Conservation (phyloP, 139 green algal genomes). For the Spirogloea muscicola region DNA sequence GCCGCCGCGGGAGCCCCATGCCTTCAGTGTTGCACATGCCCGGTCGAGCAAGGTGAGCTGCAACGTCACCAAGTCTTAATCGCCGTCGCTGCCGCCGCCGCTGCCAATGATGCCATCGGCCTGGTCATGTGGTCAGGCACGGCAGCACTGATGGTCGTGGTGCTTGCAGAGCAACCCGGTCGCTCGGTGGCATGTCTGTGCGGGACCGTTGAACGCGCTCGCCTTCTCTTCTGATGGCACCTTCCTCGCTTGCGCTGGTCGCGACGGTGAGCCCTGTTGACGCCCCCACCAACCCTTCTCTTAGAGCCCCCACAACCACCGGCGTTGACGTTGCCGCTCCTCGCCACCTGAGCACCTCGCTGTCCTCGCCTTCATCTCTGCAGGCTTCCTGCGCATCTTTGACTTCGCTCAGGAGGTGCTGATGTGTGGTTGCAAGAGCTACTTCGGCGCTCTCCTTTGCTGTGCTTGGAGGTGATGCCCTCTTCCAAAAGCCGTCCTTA, state of each 20-base stretch:
- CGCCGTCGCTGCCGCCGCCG: too few species aligned
- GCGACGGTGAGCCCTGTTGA: slow-evolving; percentile 61
- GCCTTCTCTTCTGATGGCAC: slow-evolving; percentile 68
- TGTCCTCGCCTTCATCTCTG: too few species aligned
- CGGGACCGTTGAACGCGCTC: slow-evolving; percentile 63
- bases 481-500: too few species aligned
- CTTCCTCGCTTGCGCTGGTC: slow-evolving; percentile 66
- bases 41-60: slow-evolving; percentile 43
- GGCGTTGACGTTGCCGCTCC: not conserved
- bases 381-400: slow-evolving; percentile 62
- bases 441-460: slow-evolving; percentile 84
- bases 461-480: slow-evolving; percentile 69
- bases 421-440: slow-evolving; percentile 70
- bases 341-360: too few species aligned
- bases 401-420: slow-evolving; percentile 55
- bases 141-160: too few species aligned
- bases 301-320: not conserved
- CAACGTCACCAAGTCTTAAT: too few species aligned
- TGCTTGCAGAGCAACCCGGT: slow-evolving; percentile 39
- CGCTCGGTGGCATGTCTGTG: slow-evolving; percentile 39
- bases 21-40: slow-evolving; percentile 9
- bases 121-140: too few species aligned
- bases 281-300: not conserved
- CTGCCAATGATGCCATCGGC: too few species aligned
- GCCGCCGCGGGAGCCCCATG: slow-evolving; percentile 6